Conservation (phyloP, 2,329 filamentous ascomycete species). For the Penicillium janthinellum region DNA sequence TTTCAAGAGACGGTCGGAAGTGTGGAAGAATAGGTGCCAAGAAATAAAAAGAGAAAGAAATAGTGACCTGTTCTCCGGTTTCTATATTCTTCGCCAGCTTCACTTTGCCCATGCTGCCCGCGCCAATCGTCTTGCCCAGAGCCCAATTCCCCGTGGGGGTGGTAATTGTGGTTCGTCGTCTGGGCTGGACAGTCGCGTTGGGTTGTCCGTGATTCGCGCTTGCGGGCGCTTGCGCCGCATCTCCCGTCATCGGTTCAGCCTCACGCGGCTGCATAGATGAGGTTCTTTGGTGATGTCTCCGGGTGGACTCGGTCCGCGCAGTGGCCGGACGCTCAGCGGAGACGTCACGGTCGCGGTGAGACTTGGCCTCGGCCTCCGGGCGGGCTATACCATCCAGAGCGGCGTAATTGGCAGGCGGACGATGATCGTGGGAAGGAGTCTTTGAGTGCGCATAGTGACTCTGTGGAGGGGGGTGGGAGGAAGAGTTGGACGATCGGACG, state of each 20-base stretch:
- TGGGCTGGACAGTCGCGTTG: conserved; percentile 39
- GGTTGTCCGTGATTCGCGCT: not conserved
- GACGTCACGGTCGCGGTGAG: conserved; percentile 58
- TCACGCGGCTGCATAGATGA: conserved; percentile 40
- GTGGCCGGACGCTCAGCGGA: conserved; percentile 59
- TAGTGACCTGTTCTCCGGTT: conserved; percentile 80
- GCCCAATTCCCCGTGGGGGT: conserved; percentile 92
- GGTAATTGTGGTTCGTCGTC: conserved; percentile 77
- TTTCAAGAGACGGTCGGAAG: not conserved
- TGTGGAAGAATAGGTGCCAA: too few species aligned
- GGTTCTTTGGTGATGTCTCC: conserved; percentile 42
- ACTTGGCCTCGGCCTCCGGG: conserved; percentile 74
- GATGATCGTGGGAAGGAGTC: conserved; percentile 48
- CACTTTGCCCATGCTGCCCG: conserved; percentile 98
- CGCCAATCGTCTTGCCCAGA: conserved; percentile 93
- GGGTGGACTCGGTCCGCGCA: conserved; percentile 57
- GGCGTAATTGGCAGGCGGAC: conserved; percentile 49
- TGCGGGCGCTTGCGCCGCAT: not conserved
- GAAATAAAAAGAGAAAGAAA: not conserved
- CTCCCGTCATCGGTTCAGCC: not conserved
- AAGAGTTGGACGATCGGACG: conserved; percentile 43
- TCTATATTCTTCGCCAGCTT: conserved; percentile 91
- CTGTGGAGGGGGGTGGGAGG: conserved; percentile 38
- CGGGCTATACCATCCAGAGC: conserved; percentile 59
- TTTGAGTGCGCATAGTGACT: conserved; percentile 38